Base-by-base conservation (phyloP, 495 filamentous ascomycete genomes). In the Penicillium fimorum region DNA sequence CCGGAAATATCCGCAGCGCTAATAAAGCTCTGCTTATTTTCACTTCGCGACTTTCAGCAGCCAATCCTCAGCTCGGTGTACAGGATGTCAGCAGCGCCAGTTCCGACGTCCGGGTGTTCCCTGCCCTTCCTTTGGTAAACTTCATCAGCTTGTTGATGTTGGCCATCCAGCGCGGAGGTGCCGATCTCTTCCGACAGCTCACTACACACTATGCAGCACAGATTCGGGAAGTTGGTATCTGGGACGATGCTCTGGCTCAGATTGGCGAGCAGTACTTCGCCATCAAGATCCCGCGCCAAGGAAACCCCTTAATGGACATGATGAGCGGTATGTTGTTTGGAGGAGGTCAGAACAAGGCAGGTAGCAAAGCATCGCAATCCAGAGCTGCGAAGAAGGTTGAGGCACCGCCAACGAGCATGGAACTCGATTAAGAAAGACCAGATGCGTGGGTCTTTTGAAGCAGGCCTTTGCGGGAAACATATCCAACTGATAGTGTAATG, bases 241-340 rank as follows among this genome's bases (percentile, higher is more conserved):
- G 94, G 91, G 87, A 91, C 40, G 91, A 94, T 66, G 82, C 89
- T 20, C 75, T 97, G 60, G 87, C 89, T 41, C 84, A 89, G 68
- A 85, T 97, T 60, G 94, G 88, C 40, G 92, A 97, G 80, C 92
- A 94, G 82, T 99, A 97, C 75, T 99, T 97, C 70, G 86, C 83
- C n/a, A 96, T 99, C 66, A 87, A 87, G 78, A 84, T 92, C 58
- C 92, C 90, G 29, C 79, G 87, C 47, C 89, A 93, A 73, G 86
- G 86, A 41, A 97, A 96, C 67, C 92, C 91, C 8, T 69, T 97
- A 61, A 80, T 97, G 64, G 95, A 97, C 63, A 97, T 99, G 91
- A 96, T 97, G 92, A 89, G 92, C 4, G 89, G 83, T 58, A 84
- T 99, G 81, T 86, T 97, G 68, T 91, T 91, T 7, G 91, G 91